These are phyloP conservation scores for Petunia axillaris DNA, from an alignment of 257 asterid species.

Conservation along the genomic window DNA sequence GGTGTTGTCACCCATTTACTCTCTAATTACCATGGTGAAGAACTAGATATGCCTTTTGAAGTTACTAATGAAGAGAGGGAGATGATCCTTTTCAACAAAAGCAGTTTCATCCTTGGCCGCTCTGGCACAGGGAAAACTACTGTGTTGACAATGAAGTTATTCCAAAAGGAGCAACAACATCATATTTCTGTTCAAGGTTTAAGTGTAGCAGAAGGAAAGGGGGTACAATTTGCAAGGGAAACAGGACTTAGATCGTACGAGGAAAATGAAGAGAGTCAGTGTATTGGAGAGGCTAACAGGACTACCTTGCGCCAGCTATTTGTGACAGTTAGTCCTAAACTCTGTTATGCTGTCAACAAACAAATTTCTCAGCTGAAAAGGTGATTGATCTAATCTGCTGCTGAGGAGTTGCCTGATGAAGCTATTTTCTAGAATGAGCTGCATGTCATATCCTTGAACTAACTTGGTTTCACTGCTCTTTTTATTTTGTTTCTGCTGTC, in stretches of 20 bases:
- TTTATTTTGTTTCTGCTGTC: neutral
- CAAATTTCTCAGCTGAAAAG: constrained; percentile 61
- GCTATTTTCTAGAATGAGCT: neutral
- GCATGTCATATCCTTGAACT: neutral
- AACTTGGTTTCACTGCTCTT: neutral
- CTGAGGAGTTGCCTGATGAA: neutral
- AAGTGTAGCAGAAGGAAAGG: neutral
- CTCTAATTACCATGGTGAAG: constrained; percentile 48
- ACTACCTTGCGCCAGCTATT: constrained; percentile 56
- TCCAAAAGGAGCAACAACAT: constrained; percentile 50
- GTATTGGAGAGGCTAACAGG: constrained; percentile 17
- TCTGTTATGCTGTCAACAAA: constrained; percentile 68
- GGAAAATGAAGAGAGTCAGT: neutral
- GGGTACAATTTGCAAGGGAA: neutral
- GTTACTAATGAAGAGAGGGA: constrained; percentile 65
- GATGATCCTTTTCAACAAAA: constrained; percentile 45
- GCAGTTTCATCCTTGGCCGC: constrained; percentile 68
- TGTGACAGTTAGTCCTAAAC: constrained; percentile 70
- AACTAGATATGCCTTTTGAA: constrained; percentile 63
- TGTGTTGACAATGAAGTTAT: constrained; percentile 59
- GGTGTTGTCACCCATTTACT: constrained; percentile 58
- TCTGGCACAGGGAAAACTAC: constrained; percentile 83
- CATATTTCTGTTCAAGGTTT: constrained; percentile 42
- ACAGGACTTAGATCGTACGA: neutral
- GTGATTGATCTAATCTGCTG: constrained; percentile 31